Percentiles rank a stretch among this genome's conserved stretches.
Evolutionary conservation across 202 grass and related monocot species (phyloP).

Genomic region (Zizania palustris): DNA sequence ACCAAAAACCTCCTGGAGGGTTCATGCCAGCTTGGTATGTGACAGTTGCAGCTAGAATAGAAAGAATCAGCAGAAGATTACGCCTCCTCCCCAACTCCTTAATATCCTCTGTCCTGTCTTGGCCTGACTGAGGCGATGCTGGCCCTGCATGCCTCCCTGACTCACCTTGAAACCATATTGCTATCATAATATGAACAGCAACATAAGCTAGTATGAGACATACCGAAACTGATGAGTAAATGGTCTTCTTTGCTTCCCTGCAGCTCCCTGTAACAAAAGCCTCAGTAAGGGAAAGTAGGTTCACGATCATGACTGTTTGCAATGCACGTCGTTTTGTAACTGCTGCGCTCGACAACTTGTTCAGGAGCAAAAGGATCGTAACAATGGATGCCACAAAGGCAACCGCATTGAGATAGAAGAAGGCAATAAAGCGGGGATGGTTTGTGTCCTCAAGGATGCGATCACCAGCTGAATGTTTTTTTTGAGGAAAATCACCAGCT

Average conservation of each 20-base stretch:
- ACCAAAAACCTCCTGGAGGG: conserved; percentile 63
- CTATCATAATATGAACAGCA: conserved; percentile 34
- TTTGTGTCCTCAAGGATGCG: conserved; percentile 56
- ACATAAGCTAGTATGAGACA: conserved; percentile 52
- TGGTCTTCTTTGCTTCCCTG: conserved; percentile 34
- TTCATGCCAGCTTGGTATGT: conserved; percentile 71
- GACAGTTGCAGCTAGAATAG: conserved; percentile 56
- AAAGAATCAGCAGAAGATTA: conserved; percentile 49
- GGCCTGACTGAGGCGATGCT: background rate
- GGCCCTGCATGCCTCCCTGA: background rate
- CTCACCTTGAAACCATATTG: background rate
- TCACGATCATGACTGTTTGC: conserved; percentile 50
- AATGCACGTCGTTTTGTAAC: conserved; percentile 35
- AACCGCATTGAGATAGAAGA: conserved; percentile 60
- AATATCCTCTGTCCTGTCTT: background rate
- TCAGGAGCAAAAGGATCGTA: conserved; percentile 61
- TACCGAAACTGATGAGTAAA: conserved; percentile 39
- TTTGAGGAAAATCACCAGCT: conserved; percentile 16
- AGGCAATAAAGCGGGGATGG: conserved; percentile 41
- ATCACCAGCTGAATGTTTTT: conserved; percentile 48
- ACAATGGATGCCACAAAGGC: conserved; percentile 60
- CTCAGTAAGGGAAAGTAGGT: conserved; percentile 55
- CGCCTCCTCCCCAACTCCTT: conserved; percentile 39
- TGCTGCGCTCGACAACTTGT: conserved; percentile 26
- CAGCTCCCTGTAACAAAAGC: conserved; percentile 49